phyloP scores from a whole-genome alignment of 176 grass and related monocot species.

The Guadua angustifolia region DNA sequence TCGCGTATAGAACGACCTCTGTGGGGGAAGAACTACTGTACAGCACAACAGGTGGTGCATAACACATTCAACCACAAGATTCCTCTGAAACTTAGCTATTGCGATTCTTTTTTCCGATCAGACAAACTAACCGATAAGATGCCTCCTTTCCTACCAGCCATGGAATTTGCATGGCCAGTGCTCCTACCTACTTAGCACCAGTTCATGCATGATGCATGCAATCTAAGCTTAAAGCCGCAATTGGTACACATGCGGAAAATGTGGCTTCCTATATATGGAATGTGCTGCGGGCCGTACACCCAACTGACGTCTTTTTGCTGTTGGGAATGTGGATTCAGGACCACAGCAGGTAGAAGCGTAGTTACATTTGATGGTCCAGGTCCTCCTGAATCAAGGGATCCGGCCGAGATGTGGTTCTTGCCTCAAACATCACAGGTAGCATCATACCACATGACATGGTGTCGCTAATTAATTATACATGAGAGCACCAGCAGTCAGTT shows the following conservation, averaged over 20 bases:
- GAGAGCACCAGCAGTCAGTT: not conserved
- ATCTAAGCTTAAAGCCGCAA: not conserved
- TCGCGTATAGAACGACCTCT: not conserved
- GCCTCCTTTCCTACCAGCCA: not conserved
- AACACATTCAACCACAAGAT: not conserved
- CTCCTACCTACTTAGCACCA: too few species aligned
- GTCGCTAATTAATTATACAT: not conserved
- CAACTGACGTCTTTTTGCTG: not conserved
- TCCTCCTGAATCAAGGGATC: conserved; percentile 34
- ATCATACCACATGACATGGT: not conserved
- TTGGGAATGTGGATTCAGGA: conserved; percentile 5
- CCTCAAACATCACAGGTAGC: not conserved
- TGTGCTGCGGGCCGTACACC: not conserved
- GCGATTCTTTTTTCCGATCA: not conserved
- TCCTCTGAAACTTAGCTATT: not conserved
- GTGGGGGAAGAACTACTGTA: not conserved
- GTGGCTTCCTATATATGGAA: not conserved
- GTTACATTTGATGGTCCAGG: conserved; percentile 1
- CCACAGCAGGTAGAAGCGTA: not conserved
- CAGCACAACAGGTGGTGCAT: not conserved
- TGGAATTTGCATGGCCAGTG: not conserved
- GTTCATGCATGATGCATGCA: not conserved
- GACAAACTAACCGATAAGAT: not conserved
- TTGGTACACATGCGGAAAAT: not conserved
- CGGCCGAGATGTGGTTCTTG: not conserved